phyloP scores from a whole-genome alignment of 768 basidiomycete species.

The Termitomyces sp. region DNA sequence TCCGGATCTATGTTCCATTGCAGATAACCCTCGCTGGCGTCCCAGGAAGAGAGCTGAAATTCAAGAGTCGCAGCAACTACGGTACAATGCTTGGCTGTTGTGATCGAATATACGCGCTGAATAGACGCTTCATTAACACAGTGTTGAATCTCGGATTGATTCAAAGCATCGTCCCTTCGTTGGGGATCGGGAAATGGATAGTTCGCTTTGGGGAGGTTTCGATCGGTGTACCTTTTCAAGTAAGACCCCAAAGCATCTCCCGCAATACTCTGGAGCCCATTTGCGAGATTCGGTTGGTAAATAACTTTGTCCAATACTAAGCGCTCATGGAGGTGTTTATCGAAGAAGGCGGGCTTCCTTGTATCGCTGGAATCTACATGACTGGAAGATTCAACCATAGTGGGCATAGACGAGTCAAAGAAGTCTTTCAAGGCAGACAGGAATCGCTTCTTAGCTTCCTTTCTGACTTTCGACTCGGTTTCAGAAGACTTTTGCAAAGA shows the following conservation, averaged over 20 bases:
- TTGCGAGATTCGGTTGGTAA: conserved; percentile 2
- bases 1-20: neutral
- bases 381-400: neutral
- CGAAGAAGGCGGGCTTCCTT: conserved; percentile 1
- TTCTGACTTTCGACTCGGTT: neutral
- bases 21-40: neutral
- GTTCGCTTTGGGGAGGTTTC: neutral
- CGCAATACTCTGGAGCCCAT: neutral
- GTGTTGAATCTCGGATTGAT: neutral
- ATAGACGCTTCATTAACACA: neutral
- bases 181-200: neutral
- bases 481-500: neutral
- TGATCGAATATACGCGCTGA: neutral
- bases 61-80: conserved; percentile 4
- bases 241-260: neutral
- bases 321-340: conserved; percentile 6
- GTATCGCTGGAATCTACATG: neutral
- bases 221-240: neutral
- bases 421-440: neutral
- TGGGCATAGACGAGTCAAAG: neutral
- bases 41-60: neutral
- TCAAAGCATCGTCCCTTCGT: neutral
- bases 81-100: neutral
- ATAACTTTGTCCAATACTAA: conserved; percentile 2
- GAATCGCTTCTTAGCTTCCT: neutral